Evolutionary conservation across 202 grass and related monocot species (phyloP).

Genomic region (Zoysia matrella): DNA sequence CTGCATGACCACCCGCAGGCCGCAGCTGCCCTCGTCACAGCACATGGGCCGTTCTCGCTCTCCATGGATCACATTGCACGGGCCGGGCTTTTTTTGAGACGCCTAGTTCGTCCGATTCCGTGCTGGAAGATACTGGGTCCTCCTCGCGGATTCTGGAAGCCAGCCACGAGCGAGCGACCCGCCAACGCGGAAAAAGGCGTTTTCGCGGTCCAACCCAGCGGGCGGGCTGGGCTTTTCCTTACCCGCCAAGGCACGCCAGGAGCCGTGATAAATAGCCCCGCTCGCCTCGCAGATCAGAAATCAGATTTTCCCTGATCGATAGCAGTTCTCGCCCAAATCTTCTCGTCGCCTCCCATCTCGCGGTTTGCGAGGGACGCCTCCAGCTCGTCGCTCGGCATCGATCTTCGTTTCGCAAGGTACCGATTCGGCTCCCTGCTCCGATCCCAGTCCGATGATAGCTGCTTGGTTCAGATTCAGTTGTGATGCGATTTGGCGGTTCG

Average conservation of each 20-base stretch:
- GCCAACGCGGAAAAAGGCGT: neutral
- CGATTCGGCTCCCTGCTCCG: neutral
- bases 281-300: neutral
- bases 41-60: no score
- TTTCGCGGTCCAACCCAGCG: neutral
- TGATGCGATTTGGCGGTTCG: neutral
- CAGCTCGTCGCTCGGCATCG: neutral
- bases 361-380: neutral
- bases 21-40: no score
- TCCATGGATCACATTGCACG: no score
- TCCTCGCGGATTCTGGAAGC: constrained; percentile 17
- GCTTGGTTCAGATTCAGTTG: neutral
- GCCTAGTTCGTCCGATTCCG: no score
- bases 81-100: no score
- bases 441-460: neutral
- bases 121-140: neutral
- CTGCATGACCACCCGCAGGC: no score
- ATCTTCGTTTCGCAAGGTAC: constrained; percentile 22
- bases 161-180: neutral
- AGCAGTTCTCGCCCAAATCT: neutral
- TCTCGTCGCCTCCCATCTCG: neutral
- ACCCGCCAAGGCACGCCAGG: constrained; percentile 16
- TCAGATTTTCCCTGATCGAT: neutral
- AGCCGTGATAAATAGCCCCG: neutral
- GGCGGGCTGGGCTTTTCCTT: constrained; percentile 5